Conservation (phyloP, 352 stramenopile species). For the Pythium periplocum region DNA sequence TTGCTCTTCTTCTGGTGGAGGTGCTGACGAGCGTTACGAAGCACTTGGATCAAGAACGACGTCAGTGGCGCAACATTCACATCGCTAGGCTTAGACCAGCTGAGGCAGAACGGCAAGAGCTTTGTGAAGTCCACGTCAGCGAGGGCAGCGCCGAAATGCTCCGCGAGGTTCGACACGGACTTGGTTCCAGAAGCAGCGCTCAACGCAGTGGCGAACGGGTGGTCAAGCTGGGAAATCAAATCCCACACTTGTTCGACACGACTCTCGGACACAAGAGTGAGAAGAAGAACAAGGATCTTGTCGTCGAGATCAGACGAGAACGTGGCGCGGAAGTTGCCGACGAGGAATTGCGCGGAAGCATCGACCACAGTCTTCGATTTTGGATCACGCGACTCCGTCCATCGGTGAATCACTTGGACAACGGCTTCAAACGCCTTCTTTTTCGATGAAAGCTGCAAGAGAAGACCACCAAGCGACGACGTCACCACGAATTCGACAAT, state of each 20-base stretch:
- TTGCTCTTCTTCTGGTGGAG: constrained; percentile 26
- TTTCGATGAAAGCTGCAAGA: constrained; percentile 46
- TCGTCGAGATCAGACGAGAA: constrained; percentile 30
- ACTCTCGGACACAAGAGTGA: constrained; percentile 32
- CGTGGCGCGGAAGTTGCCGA: constrained; percentile 40
- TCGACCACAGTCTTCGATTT: constrained; percentile 26
- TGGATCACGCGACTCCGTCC: constrained; percentile 17
- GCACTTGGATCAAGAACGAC: constrained; percentile 51
- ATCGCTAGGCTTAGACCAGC: constrained; percentile 51
- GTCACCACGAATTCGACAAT: constrained; percentile 58
- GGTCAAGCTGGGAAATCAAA: constrained; percentile 44
- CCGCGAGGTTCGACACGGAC: constrained; percentile 19
- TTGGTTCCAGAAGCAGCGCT: constrained; percentile 7
- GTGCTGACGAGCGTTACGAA: constrained; percentile 34
- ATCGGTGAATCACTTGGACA: constrained; percentile 48
- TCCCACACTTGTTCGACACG: constrained; percentile 30
- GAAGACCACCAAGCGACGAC: constrained; percentile 44
- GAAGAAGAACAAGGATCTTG: constrained; percentile 55
- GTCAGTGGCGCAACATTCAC: constrained; percentile 42
- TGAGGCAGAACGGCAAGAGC: constrained; percentile 54
- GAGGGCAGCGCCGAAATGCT: constrained; percentile 40
- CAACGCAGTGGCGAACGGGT: constrained; percentile 38
- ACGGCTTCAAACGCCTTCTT: constrained; percentile 50
- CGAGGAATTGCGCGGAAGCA: constrained; percentile 38
- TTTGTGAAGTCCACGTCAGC: constrained; percentile 23